These are phyloP conservation scores for Aspergillus sp. DNA, from an alignment of 2,329 filamentous ascomycete genomes.

Conservation along the genomic window DNA sequence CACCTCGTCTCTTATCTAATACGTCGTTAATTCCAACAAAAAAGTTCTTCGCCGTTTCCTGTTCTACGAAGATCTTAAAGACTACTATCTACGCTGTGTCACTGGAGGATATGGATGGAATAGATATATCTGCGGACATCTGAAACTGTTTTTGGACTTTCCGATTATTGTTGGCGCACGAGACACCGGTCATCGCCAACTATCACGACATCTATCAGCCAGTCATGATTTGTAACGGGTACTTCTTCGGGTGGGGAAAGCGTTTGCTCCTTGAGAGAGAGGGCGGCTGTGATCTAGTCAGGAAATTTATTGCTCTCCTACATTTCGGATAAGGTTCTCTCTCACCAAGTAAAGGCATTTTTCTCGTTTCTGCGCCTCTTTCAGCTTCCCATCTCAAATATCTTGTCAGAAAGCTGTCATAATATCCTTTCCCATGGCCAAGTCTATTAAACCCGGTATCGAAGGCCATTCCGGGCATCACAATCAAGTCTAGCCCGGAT, in stretches of 20 bases:
- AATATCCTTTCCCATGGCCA: constrained; percentile 95
- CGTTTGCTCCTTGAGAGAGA: constrained; percentile 84
- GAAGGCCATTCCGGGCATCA: constrained; percentile 93
- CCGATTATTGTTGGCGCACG: constrained; percentile 28
- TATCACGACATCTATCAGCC: constrained; percentile 74
- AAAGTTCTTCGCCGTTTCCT: constrained; percentile 15
- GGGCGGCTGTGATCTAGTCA: constrained; percentile 59
- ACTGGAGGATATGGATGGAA: constrained; percentile 20
- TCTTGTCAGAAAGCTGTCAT: constrained; percentile 85
- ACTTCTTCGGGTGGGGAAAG: constrained; percentile 65
- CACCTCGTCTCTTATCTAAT: constrained; percentile 1
- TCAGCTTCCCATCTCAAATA: constrained; percentile 56
- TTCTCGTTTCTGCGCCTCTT: constrained; percentile 31
- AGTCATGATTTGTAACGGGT: constrained; percentile 75
- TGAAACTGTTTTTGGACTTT: constrained; percentile 18
- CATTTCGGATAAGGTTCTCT: constrained; percentile 11
- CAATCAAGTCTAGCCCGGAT: constrained; percentile 72
- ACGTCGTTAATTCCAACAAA: neutral
- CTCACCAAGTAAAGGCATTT: constrained; percentile 62
- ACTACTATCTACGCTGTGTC: constrained; percentile 18
- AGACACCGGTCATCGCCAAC: constrained; percentile 66
- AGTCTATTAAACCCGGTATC: constrained; percentile 73
- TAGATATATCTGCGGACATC: constrained; percentile 20
- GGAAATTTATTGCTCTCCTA: constrained; percentile 13
- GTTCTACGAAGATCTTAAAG: constrained; percentile 12